Percentiles rank a stretch among this genome's conserved stretches.
These are phyloP conservation scores for Aspergillus aculeatus DNA, from an alignment of 2,329 filamentous ascomycete species.

Conservation along the genomic window DNA sequence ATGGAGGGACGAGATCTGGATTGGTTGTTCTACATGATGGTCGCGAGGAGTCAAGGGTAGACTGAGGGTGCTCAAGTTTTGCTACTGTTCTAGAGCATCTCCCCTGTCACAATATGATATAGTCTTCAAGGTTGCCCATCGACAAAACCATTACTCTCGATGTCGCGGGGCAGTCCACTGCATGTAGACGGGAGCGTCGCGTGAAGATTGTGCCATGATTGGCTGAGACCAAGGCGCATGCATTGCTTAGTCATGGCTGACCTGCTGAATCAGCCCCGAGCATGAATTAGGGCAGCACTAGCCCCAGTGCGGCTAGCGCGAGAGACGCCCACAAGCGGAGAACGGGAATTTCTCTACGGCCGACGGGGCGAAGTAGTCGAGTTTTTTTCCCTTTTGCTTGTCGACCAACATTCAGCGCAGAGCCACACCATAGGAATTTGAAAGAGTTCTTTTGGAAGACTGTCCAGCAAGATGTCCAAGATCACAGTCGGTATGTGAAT, in stretches of 20 bases:
- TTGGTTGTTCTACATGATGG: too few relatives aligned
- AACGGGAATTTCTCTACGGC: slow-evolving; percentile 31
- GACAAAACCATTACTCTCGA: too few relatives aligned
- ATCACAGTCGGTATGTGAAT: slow-evolving; percentile 56
- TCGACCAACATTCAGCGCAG: slow-evolving; percentile 44
- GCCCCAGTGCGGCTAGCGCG: slow-evolving; percentile 24
- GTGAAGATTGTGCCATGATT: not conserved
- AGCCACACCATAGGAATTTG: slow-evolving; percentile 72
- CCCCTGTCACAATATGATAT: too few relatives aligned
- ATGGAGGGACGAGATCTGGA: not conserved
- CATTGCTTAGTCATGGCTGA: not conserved
- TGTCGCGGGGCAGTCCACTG: too few relatives aligned
- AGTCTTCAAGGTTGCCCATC: too few relatives aligned
- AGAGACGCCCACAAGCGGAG: slow-evolving; percentile 41
- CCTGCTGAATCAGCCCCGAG: not conserved
- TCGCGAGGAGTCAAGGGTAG: too few relatives aligned
- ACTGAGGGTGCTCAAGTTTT: too few relatives aligned
- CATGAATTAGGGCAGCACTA: slow-evolving; percentile 26
- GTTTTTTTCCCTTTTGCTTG: slow-evolving; percentile 27
- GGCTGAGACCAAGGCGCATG: not conserved
- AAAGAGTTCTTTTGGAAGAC: slow-evolving; percentile 76
- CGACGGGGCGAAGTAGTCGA: slow-evolving; percentile 7
- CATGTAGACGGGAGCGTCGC: too few relatives aligned
- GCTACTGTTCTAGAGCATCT: too few relatives aligned
- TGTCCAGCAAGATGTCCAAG: slow-evolving; percentile 61